Evolutionary conservation across 495 filamentous ascomycete genomes (phyloP), one percentile per base, ranked within the genome.

Genomic region (Neurospora hispaniola): DNA sequence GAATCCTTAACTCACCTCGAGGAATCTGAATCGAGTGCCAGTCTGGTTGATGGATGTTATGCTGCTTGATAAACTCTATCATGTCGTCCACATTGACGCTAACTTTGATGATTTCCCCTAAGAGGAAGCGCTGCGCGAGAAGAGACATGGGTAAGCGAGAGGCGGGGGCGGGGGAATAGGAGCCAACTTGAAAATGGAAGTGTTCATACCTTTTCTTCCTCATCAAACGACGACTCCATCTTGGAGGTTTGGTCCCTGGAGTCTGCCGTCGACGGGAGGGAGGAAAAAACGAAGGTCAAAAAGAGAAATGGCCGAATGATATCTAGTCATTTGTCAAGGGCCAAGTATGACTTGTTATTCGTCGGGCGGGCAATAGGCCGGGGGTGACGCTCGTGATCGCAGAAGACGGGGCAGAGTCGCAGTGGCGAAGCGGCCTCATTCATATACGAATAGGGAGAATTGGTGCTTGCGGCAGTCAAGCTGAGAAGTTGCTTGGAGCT

Each of bases 81-180:
- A 86, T 78, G 44, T 77, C 76, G 35, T 78, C 77, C 39, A 86
- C 79, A 46, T 86, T 81, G 38, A 80, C 76, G 80, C 83, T 86
- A 75, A 79, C 80, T 75, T 87, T 88, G 78, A 88, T 82, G 74
- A 84, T 86, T 81, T 88, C 86, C 78, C 82, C 84, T 70, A 88
- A 79, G 74, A 87, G 77, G 78, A 86, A 86, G 78, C 86, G 85
- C 86, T 88, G 79, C 62, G 70, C 54, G 54, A 66, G 54, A 38
- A 41, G 41, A 70, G 62, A 48, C 8, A 76, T 16, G 20, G 71
- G 68, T 74, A 72, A 76, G 69, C 46, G 35, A 71, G 54, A 68
- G 23, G 70, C 48, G 42, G 48, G 72, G 62, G 71, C 59, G 40
- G 54, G 69, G 44, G 27, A 31, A 70, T 23, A 35, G 74, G 74